Percentiles rank a stretch among this genome's conserved stretches.
These are phyloP conservation scores for Lepiota brunneoincarnata DNA, from an alignment of 768 basidiomycete species.

Conservation along the genomic window DNA sequence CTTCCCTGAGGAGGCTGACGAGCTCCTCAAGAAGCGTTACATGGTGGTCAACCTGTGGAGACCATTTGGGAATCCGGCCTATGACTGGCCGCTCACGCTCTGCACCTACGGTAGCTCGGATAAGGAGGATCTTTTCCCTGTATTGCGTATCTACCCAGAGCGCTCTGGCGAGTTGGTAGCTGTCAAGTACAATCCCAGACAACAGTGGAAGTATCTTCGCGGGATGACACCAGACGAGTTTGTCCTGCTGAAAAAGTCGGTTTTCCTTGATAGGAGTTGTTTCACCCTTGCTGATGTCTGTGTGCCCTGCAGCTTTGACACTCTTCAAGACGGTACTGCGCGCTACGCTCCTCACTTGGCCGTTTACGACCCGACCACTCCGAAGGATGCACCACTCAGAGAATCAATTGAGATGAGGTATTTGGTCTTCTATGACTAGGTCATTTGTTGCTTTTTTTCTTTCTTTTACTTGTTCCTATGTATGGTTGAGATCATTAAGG, in stretches of 20 bases:
- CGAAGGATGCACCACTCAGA: conserved; percentile 36
- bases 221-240: conserved; percentile 47
- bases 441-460: neutral
- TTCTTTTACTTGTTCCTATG: too few relatives aligned
- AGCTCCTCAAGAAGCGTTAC: conserved; percentile 35
- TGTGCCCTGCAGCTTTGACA: too few relatives aligned
- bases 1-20: conserved; percentile 32
- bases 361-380: conserved; percentile 44
- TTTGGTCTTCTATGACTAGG: conserved; percentile 45
- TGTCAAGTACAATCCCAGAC: conserved; percentile 41
- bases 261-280: neutral
- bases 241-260: conserved; percentile 53
- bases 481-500: too few relatives aligned
- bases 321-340: too few relatives aligned
- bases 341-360: conserved; percentile 23
- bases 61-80: conserved; percentile 35
- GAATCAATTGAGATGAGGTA: conserved; percentile 51
- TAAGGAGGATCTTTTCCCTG: conserved; percentile 39
- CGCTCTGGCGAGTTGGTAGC: conserved; percentile 48
- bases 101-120: conserved; percentile 43
- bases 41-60: conserved; percentile 49
- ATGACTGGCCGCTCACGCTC: conserved; percentile 37
- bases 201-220: conserved; percentile 50
- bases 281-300: too few relatives aligned
- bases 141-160: conserved; percentile 45